Conservation (phyloP, 2,329 filamentous ascomycete species). For the Davidsoniella virescens region DNA sequence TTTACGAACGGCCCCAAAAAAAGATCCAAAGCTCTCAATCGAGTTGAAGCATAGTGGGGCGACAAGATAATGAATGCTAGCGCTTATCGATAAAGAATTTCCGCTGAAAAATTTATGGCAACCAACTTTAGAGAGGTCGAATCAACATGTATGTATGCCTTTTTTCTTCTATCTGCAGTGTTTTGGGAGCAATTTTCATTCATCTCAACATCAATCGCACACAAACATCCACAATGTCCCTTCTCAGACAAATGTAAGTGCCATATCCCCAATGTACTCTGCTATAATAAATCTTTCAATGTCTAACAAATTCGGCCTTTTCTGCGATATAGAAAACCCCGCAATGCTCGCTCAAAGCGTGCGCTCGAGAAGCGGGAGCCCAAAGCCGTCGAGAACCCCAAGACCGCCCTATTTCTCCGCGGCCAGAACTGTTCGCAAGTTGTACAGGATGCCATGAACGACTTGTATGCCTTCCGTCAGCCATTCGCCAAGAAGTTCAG, state of each 20-base stretch:
- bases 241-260: conserved; percentile 13
- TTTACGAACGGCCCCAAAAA: too few species aligned
- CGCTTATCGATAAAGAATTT: conserved; percentile 11
- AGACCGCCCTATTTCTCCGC: conserved; percentile 75
- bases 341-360: conserved; percentile 77
- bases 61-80: conserved; percentile 8
- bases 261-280: neutral
- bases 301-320: neutral
- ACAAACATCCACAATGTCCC: conserved; percentile 9
- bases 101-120: conserved; percentile 12
- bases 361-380: conserved; percentile 86
- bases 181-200: conserved; percentile 4
- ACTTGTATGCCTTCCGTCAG: conserved; percentile 70
- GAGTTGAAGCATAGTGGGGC: neutral
- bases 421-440: conserved; percentile 74
- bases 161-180: neutral
- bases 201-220: neutral
- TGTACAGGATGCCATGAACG: conserved; percentile 66
- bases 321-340: conserved; percentile 33
- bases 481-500: conserved; percentile 79
- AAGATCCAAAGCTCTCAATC: too few species aligned
- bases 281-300: neutral
- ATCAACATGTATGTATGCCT: neutral
- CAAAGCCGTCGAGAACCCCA: conserved; percentile 77
- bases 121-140: neutral